These are phyloP conservation scores for Collybia mongolica DNA, from an alignment of 768 basidiomycete genomes.

Conservation along the genomic window DNA sequence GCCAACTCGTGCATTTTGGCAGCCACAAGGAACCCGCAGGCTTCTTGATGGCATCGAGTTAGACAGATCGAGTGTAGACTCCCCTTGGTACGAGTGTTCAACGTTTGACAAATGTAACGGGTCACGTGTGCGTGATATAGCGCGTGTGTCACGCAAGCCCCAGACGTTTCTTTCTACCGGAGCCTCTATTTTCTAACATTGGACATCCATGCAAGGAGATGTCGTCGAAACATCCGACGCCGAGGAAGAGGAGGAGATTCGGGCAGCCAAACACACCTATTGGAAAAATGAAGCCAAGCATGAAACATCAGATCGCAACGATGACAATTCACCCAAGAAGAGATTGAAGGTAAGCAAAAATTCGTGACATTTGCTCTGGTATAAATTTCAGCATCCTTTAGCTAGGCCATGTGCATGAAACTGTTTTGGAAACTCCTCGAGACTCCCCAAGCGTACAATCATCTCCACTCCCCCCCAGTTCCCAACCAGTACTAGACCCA, in stretches of 20 bases:
- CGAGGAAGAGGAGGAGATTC: constrained; percentile 54
- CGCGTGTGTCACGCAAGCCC: too few relatives aligned
- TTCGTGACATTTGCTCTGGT: background rate
- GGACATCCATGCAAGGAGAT: constrained; percentile 27
- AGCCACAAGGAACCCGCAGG: too few relatives aligned
- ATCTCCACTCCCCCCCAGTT: background rate
- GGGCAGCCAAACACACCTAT: constrained; percentile 10
- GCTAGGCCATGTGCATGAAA: background rate
- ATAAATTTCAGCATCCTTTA: background rate
- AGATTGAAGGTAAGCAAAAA: constrained; percentile 12
- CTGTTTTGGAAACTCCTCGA: background rate
- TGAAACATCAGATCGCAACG: background rate
- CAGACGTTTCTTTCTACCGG: too few relatives aligned
- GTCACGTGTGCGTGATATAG: too few relatives aligned
- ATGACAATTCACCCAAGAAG: constrained; percentile 20
- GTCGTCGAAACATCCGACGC: constrained; percentile 66
- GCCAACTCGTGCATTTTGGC: too few relatives aligned
- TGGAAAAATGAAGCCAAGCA: background rate
- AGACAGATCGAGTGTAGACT: too few relatives aligned
- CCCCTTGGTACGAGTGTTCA: too few relatives aligned
- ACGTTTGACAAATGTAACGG: too few relatives aligned
- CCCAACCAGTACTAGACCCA: background rate
- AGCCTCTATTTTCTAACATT: too few relatives aligned
- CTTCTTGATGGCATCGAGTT: too few relatives aligned
- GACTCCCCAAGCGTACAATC: background rate